Conservation (phyloP, 768 basidiomycete species). For the Bullera alba region DNA sequence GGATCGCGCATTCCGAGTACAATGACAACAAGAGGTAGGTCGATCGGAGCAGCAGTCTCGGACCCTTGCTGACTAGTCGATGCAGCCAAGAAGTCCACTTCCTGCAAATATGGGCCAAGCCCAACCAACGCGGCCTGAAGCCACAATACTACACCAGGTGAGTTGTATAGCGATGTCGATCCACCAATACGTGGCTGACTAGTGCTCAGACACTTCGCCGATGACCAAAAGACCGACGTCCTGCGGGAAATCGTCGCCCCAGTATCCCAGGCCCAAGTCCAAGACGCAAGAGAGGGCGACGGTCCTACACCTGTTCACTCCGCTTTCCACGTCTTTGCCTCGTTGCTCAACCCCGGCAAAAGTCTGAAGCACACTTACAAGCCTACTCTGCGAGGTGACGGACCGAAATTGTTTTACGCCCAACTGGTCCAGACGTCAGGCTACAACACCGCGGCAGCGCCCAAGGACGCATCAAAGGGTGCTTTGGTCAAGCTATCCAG, state of each 20-base stretch:
- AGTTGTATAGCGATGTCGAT: conserved; percentile 9
- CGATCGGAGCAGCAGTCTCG: not conserved
- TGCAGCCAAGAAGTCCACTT: conserved; percentile 50
- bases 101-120: conserved; percentile 65
- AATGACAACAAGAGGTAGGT: conserved; percentile 48
- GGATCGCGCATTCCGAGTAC: conserved; percentile 70
- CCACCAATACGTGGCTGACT: not conserved
- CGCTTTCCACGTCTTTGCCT: conserved; percentile 56
- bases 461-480: conserved; percentile 50
- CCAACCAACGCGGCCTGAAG: conserved; percentile 51
- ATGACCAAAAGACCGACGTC: conserved; percentile 69
- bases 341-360: conserved; percentile 58
- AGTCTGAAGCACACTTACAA: conserved; percentile 55
- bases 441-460: conserved; percentile 57
- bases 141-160: conserved; percentile 81
- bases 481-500: conserved; percentile 52
- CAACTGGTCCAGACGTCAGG: conserved; percentile 82
- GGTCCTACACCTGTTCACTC: conserved; percentile 68
- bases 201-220: conserved; percentile 60
- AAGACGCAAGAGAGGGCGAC: conserved; percentile 56
- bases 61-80: conserved; percentile 1
- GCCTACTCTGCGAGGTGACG: conserved; percentile 5
- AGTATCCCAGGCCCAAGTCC: conserved; percentile 55
- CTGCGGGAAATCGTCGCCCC: conserved; percentile 74
- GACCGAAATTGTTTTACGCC: conserved; percentile 62